Percentiles rank a stretch among this genome's conserved stretches.
These are phyloP conservation scores for Pyronema domesticum DNA, from an alignment of 495 filamentous ascomycete genomes.

Conservation along the genomic window DNA sequence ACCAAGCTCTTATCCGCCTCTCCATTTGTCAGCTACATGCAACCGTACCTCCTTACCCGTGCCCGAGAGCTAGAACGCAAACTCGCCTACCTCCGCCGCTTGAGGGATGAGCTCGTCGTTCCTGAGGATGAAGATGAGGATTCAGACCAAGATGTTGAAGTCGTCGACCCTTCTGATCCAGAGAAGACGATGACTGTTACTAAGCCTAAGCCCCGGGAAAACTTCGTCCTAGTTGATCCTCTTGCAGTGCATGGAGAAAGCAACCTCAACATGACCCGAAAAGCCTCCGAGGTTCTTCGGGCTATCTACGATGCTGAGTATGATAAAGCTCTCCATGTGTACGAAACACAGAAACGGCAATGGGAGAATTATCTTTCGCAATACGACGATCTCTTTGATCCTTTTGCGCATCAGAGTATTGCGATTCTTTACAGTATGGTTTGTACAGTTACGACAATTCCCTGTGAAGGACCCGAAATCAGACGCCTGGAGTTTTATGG, in stretches of 20 bases:
- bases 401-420: constrained; percentile 85
- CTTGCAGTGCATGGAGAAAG: constrained; percentile 72
- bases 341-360: constrained; percentile 80
- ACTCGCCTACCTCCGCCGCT: constrained; percentile 56
- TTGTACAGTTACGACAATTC: constrained; percentile 75
- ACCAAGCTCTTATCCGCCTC: constrained; percentile 91
- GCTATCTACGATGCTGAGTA: constrained; percentile 93
- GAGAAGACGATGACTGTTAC: constrained; percentile 7
- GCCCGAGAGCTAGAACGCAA: constrained; percentile 78
- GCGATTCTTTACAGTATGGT: constrained; percentile 87
- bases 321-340: constrained; percentile 83
- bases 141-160: background rate
- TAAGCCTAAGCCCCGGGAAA: constrained; percentile 27
- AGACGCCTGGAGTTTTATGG: constrained; percentile 82
- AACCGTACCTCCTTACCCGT: constrained; percentile 80
- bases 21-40: constrained; percentile 86
- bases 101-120: constrained; percentile 59
- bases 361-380: constrained; percentile 87
- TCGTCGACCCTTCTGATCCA: constrained; percentile 11
- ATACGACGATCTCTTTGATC: constrained; percentile 74
- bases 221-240: constrained; percentile 77
- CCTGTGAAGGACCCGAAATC: constrained; percentile 75
- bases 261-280: constrained; percentile 48
- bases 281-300: constrained; percentile 80
- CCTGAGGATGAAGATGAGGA: constrained; percentile 28